Evolutionary conservation across 2,329 filamentous ascomycete species (phyloP).

Genomic region (Colletotrichum lentis): DNA sequence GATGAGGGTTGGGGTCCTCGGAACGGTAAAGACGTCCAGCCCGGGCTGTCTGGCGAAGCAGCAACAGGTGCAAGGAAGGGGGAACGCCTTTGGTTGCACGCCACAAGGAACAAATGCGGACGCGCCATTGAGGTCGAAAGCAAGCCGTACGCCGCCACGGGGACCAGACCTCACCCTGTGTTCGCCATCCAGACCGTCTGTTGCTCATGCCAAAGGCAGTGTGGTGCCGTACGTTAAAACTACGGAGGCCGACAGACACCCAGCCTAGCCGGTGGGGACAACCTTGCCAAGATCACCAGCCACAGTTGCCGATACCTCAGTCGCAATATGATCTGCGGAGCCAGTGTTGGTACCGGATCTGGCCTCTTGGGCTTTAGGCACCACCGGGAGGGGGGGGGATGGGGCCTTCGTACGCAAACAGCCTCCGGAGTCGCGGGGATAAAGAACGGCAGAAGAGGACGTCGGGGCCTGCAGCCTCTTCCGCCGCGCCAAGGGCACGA

Average conservation of each 20-base stretch:
- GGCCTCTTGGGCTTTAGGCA: background rate
- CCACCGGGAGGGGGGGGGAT: background rate
- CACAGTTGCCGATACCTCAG: conserved; percentile 1
- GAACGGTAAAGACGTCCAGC: conserved; percentile 7
- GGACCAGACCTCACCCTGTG: background rate
- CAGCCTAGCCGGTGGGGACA: background rate
- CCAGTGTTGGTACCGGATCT: background rate
- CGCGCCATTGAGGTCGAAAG: background rate
- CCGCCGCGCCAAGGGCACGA: background rate
- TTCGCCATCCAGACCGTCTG: background rate
- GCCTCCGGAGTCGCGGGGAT: background rate
- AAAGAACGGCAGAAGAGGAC: conserved; percentile 13
- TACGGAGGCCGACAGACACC: background rate
- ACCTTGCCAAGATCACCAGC: background rate
- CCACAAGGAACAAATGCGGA: conserved; percentile 23
- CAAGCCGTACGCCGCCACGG: background rate
- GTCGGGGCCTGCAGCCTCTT: background rate
- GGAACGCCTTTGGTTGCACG: conserved; percentile 5
- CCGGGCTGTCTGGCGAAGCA: background rate
- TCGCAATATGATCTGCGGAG: conserved; percentile 4
- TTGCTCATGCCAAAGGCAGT: background rate
- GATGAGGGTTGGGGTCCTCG: background rate
- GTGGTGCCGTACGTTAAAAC: background rate
- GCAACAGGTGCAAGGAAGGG: background rate
- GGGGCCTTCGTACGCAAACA: conserved; percentile 18